phyloP scores from a whole-genome alignment of 345 rosid genomes.

The Eutrema heterophyllum region DNA sequence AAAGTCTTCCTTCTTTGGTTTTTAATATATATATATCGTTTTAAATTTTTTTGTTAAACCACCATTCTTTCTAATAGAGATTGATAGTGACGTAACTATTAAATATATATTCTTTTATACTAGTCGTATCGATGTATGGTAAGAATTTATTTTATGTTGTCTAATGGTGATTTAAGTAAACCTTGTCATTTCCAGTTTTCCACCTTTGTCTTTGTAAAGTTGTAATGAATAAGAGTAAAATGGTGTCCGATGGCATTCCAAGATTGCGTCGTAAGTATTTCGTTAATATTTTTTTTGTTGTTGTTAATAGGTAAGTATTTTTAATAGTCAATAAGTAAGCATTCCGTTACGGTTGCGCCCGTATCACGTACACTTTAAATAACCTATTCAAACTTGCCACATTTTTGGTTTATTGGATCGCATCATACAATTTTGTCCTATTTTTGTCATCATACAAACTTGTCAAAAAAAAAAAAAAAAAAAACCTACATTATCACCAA shows the following conservation, averaged over 20 bases:
- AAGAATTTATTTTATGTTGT: background rate
- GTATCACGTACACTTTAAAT: background rate
- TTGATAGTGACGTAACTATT: constrained; percentile 11
- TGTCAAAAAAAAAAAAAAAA: background rate
- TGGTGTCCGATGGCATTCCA: too few relatives aligned
- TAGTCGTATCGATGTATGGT: background rate
- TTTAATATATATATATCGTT: background rate
- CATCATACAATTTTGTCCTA: background rate
- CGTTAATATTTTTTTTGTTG: background rate
- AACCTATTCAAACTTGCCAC: background rate
- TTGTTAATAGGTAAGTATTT: background rate
- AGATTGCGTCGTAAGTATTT: background rate
- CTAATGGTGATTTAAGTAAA: background rate
- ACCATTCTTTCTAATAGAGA: background rate
- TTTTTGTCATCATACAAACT: background rate
- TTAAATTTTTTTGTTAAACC: background rate
- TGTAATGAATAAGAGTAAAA: too few relatives aligned
- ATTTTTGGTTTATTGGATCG: background rate
- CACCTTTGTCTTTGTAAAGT: too few relatives aligned
- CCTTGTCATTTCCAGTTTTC: background rate
- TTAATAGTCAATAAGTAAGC: background rate
- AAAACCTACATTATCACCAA: background rate
- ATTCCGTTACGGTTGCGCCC: background rate
- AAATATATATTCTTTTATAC: background rate
- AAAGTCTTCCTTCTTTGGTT: background rate